Evolutionary conservation across 345 rosid species (phyloP).

Genomic region (Rhizophora apiculata): DNA sequence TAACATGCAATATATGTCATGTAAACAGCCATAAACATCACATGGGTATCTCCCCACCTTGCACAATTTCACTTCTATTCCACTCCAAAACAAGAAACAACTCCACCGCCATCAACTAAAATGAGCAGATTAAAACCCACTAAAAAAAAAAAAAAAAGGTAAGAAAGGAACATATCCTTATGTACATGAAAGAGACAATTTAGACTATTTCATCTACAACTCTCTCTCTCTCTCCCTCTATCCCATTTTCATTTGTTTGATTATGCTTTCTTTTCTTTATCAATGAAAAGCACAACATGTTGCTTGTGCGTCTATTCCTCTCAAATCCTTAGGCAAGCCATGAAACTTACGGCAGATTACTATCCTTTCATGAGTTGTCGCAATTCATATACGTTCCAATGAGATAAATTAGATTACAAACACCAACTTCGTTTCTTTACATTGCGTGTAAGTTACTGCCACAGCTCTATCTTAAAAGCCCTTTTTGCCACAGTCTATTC

Average conservation of each 20-base stretch:
- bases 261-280: not conserved
- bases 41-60: constrained; percentile 36
- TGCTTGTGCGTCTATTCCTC: constrained; percentile 6
- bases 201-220: constrained; percentile 5
- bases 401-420: not conserved
- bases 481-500: no score
- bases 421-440: not conserved
- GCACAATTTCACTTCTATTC: constrained; percentile 29
- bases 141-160: not conserved
- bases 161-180: constrained; percentile 7
- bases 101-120: constrained; percentile 7
- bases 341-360: no score
- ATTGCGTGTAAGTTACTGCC: constrained; percentile 5
- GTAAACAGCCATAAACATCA: constrained; percentile 45
- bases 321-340: no score
- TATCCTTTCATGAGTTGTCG: no score
- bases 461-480: not conserved
- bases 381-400: no score
- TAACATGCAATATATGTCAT: constrained; percentile 38
- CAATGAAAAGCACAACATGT: not conserved
- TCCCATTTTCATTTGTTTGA: no score
- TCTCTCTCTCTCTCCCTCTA: no score
- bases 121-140: constrained; percentile 4
- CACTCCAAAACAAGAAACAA: constrained; percentile 24
- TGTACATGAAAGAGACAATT: constrained; percentile 4